Conservation (phyloP, 2,329 filamentous ascomycete genomes). For the Colletotrichum eleusines region DNA sequence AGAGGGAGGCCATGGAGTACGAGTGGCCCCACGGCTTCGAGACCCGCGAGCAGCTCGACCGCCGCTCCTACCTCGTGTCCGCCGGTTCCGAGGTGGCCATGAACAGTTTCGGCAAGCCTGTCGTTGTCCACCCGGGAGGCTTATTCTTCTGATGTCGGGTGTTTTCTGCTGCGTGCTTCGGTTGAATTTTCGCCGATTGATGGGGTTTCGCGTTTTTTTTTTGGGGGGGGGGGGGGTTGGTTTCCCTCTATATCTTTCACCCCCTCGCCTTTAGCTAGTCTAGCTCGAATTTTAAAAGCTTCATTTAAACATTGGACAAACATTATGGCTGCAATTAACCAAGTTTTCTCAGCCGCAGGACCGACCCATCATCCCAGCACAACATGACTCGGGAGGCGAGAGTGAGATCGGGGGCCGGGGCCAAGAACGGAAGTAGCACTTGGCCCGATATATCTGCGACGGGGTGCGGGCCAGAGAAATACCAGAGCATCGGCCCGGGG, state of each 20-base stretch:
- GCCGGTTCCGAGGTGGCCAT: too few species aligned
- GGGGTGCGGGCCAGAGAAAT: conserved; percentile 14
- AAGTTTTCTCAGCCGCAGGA: neutral
- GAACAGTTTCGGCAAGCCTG: conserved; percentile 42
- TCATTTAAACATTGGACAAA: neutral
- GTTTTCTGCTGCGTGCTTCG: too few species aligned
- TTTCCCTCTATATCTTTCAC: too few species aligned
- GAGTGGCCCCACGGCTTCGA: conserved; percentile 47
- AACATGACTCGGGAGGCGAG: neutral
- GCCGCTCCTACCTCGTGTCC: too few species aligned
- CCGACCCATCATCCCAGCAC: too few species aligned
- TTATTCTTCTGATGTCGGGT: too few species aligned
- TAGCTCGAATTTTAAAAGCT: neutral
- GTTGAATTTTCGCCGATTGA: too few species aligned
- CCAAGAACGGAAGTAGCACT: conserved; percentile 1
- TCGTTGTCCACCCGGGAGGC: neutral
- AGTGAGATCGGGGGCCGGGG: neutral
- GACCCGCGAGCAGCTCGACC: conserved; percentile 11
- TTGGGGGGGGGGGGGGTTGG: too few species aligned
- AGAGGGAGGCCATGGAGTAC: conserved; percentile 64
- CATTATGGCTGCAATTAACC: too few species aligned
- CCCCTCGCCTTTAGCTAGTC: neutral
- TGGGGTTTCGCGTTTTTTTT: neutral
- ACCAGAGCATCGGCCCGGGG: conserved; percentile 26
- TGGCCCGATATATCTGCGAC: conserved; percentile 30